Evolutionary conservation across 768 basidiomycete genomes (phyloP).

Genomic region (Harrya chromipes): DNA sequence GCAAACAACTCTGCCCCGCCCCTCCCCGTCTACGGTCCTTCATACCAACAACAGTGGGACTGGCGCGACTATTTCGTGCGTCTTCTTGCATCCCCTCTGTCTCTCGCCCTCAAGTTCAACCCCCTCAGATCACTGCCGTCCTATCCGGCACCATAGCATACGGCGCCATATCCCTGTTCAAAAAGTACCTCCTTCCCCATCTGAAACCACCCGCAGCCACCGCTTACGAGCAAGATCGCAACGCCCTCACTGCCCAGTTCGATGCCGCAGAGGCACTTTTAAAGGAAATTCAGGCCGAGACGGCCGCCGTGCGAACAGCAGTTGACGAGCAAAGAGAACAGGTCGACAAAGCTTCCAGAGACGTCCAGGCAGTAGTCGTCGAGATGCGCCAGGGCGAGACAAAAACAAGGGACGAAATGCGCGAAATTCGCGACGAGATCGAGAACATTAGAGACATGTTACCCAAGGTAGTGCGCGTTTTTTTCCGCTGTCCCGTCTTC

Average conservation of each 20-base stretch:
- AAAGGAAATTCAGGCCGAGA: conserved; percentile 76
- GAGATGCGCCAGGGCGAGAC: conserved; percentile 78
- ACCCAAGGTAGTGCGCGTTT: conserved; percentile 64
- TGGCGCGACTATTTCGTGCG: conserved; percentile 98
- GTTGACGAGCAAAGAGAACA: conserved; percentile 74
- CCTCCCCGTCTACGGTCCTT: conserved; percentile 14
- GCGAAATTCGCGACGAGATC: conserved; percentile 88
- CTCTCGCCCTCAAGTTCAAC: conserved; percentile 17
- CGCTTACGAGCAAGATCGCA: conserved; percentile 85
- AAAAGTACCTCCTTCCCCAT: conserved; percentile 91
- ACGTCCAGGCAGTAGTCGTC: conserved; percentile 67
- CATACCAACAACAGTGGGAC: conserved; percentile 62
- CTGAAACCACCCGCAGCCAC: conserved; percentile 84
- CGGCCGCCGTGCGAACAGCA: conserved; percentile 63
- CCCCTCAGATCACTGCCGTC: conserved; percentile 80
- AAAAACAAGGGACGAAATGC: conserved; percentile 82
- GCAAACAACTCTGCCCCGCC: conserved; percentile 30
- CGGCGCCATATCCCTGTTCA: conserved; percentile 75
- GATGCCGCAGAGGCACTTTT: conserved; percentile 82
- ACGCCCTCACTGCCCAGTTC: conserved; percentile 83
- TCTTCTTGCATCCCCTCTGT: neutral
- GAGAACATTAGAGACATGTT: conserved; percentile 88
- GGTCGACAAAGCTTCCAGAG: conserved; percentile 67
- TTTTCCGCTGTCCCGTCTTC: neutral
- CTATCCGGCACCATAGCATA: conserved; percentile 85